Percentiles rank a stretch among this genome's conserved stretches.
phyloP scores from a whole-genome alignment of 1,284 basidiomycete species.

The Wolfiporia cocos region DNA sequence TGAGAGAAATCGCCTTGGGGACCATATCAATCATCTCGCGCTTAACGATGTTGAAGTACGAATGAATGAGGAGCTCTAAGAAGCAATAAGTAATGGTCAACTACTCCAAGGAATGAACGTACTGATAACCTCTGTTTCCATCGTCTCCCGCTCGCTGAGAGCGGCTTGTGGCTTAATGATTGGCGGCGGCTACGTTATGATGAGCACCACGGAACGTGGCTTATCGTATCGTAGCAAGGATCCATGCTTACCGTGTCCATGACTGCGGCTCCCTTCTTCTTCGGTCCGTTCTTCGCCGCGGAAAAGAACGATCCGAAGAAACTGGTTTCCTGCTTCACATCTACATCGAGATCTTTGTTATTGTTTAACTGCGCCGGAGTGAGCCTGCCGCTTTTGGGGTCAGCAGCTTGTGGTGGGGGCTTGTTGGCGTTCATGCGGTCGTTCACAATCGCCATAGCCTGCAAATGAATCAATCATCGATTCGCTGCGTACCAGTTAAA shows the following conservation, averaged over 20 bases:
- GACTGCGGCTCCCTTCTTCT: conserved; percentile 72
- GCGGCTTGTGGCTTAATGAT: conserved; percentile 91
- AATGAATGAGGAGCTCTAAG: conserved; percentile 83
- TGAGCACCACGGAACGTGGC: too few relatives aligned
- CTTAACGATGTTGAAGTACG: conserved; percentile 97
- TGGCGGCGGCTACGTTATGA: conserved; percentile 60
- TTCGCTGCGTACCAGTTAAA: not conserved
- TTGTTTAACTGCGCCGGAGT: conserved; percentile 74
- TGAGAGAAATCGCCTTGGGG: conserved; percentile 93
- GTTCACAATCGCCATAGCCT: conserved; percentile 88
- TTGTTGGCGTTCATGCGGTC: conserved; percentile 82
- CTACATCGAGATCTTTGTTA: conserved; percentile 90
- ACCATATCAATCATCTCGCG: conserved; percentile 99
- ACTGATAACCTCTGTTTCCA: conserved; percentile 99
- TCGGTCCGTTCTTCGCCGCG: conserved; percentile 41
- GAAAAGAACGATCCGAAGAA: conserved; percentile 98
- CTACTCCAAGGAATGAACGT: conserved; percentile 32
- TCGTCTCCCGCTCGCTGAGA: conserved; percentile 90
- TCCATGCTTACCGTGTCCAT: conserved; percentile 70
- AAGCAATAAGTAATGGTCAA: not conserved
- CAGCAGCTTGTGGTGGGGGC: conserved; percentile 50
- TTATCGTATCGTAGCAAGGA: not conserved
- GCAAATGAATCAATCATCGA: not conserved
- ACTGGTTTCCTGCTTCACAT: conserved; percentile 79
- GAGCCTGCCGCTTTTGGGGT: conserved; percentile 68